These are phyloP conservation scores for Fraxinus anomala DNA, from an alignment of 257 asterid genomes.

Conservation along the genomic window DNA sequence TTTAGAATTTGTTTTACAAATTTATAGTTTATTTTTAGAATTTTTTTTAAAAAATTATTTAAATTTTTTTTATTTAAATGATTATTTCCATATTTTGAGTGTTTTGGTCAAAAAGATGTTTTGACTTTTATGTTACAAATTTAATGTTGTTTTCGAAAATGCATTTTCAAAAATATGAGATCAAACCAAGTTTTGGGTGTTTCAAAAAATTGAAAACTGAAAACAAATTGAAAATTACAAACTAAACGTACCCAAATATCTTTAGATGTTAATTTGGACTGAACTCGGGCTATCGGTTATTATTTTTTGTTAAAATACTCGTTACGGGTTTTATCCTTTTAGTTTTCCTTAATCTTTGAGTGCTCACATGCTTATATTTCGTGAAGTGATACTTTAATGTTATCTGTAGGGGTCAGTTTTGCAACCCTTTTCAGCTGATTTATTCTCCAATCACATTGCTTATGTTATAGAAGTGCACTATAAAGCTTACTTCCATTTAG, in stretches of 20 bases:
- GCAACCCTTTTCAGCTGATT: neutral
- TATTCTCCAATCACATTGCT: neutral
- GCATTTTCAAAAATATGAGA: too few species aligned
- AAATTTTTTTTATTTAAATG: too few species aligned
- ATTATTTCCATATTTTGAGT: too few species aligned
- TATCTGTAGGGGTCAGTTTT: neutral
- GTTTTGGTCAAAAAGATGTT: too few species aligned
- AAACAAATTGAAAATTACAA: too few species aligned
- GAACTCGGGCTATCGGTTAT: neutral
- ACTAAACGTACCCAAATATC: neutral
- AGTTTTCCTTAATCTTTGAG: neutral
- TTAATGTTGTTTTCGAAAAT: too few species aligned
- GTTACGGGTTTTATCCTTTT: neutral
- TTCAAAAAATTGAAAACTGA: too few species aligned
- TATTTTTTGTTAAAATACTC: neutral
- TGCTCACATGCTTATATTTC: neutral
- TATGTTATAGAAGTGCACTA: conserved; percentile 5
- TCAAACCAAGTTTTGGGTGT: too few species aligned
- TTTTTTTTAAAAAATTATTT: too few species aligned
- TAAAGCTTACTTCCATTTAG: conserved; percentile 8
- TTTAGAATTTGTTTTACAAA: too few species aligned
- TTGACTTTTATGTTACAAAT: too few species aligned
- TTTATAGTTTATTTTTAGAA: too few species aligned
- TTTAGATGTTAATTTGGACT: neutral
- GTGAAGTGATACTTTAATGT: neutral